Base-by-base conservation (phyloP, 2,329 filamentous ascomycete genomes). In the Davidsoniella neocaledoniae region DNA sequence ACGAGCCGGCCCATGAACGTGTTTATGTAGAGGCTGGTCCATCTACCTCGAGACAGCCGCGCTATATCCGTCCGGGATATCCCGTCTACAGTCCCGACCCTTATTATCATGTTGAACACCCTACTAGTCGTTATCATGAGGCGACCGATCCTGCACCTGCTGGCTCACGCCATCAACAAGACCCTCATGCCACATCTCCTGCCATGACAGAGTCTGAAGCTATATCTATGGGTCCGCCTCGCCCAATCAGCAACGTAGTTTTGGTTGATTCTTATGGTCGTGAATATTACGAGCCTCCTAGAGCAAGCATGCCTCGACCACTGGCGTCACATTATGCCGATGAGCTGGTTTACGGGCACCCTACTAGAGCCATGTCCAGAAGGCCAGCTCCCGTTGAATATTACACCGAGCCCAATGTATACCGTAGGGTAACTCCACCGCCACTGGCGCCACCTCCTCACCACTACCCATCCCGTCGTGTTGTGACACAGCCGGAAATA, bases 201-300 rank as follows among this genome's bases (percentile, higher is more conserved):
- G 33, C 36, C 25, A 16, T 51, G n/a, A 43, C 29, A 25, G 50
- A 52, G 12, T 17, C 26, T 16, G 50, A 52, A 17, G n/a, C 25
- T n/a, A 66, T 72, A 29, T 66, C 68, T n/a, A 70, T 76, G 65
- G 65, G 66, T 2, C 69, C 69, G 43, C 69, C 68, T 57, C 62
- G 69, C 46, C 69, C 74, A 5, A 71, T 74, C 16, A 67, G 74
- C 43, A 69, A 79, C 50, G 77, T 81, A 54, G 81, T 94, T 55
- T 72, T 94, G 33, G 71, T 93, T 49, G 88, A 95, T 64, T 78
- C 84, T 54, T 85, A 80, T 63, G 87, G 87, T 39, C 84, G 85
- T 61, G 79, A 86, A 60, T 95, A 88, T 65, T 62, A 73, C 53
- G 76, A 80, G 57, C 74, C 76, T 23, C 19, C 21, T 1, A 44